Percentiles rank a stretch among this genome's conserved stretches.
These are phyloP conservation scores for Cocos nucifera DNA, from an alignment of 176 grass and related monocot genomes.

Conservation along the genomic window DNA sequence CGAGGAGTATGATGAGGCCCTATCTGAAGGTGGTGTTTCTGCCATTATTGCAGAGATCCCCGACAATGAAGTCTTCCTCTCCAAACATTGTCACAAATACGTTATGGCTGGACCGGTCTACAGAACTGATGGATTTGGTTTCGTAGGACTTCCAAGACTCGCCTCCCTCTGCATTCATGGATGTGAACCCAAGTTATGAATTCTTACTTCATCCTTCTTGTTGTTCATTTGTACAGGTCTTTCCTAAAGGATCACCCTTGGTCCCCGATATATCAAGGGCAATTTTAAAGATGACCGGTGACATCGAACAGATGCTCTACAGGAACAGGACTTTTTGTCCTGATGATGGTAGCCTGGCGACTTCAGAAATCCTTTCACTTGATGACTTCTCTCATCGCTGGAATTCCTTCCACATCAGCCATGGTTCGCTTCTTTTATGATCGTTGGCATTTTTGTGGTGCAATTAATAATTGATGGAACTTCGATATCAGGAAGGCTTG, in stretches of 20 bases:
- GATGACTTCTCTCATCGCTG: not conserved
- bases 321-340: not conserved
- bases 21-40: too few species aligned
- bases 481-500: not conserved
- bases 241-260: too few species aligned
- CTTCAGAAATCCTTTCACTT: not conserved
- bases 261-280: too few species aligned
- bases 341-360: not conserved
- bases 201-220: not conserved
- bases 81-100: too few species aligned
- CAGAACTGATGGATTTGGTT: too few species aligned
- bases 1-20: too few species aligned
- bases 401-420: not conserved
- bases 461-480: not conserved
- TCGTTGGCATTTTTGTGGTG: not conserved
- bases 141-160: too few species aligned
- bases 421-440: not conserved
- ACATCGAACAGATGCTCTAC: not conserved
- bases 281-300: not conserved
- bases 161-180: too few species aligned
- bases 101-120: too few species aligned
- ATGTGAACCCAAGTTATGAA: not conserved
- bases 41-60: too few species aligned
- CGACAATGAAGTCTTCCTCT: too few species aligned
- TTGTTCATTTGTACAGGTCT: not conserved